Percentiles rank a stretch among this genome's conserved stretches.
Conservation (phyloP, 2,329 filamentous ascomycete genomes). For the Magnaporthales sp. region DNA sequence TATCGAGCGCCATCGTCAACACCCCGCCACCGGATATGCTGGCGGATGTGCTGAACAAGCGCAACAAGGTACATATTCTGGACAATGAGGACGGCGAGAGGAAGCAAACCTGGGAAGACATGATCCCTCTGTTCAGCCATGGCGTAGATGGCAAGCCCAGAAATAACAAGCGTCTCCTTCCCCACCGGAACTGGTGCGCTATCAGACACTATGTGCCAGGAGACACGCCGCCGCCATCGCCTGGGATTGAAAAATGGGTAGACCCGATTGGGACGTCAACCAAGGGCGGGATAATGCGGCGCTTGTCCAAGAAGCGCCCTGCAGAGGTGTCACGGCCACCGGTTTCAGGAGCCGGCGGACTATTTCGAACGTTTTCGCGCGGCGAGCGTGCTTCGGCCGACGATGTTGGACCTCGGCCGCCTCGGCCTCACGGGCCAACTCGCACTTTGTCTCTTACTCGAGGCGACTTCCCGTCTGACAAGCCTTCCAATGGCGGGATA, state of each 20-base stretch:
- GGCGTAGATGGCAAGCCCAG: conserved; percentile 83
- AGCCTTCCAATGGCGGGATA: conserved; percentile 12
- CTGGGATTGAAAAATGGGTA: conserved; percentile 35
- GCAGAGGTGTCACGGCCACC: conserved; percentile 39
- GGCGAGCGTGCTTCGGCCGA: conserved; percentile 25
- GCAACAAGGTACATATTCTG: conserved; percentile 73
- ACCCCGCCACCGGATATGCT: conserved; percentile 79
- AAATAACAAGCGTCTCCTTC: conserved; percentile 85
- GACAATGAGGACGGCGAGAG: conserved; percentile 25
- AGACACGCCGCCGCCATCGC: conserved; percentile 62
- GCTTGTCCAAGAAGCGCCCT: conserved; percentile 30
- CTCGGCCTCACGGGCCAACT: conserved; percentile 17
- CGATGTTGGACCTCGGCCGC: conserved; percentile 6
- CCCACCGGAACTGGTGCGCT: conserved; percentile 91
- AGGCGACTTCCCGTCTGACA: not conserved
- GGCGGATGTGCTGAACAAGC: conserved; percentile 85
- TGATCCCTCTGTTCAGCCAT: conserved; percentile 87
- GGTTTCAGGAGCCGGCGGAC: conserved; percentile 31
- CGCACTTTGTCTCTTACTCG: conserved; percentile 4
- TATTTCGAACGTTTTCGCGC: conserved; percentile 37
- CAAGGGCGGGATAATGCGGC: conserved; percentile 33
- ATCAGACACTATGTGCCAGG: conserved; percentile 80
- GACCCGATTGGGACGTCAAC: conserved; percentile 11
- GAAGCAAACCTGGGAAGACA: conserved; percentile 78
- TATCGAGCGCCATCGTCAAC: conserved; percentile 92